Conservation (phyloP, 2,329 filamentous ascomycete species). For the Phyllosticta citriasiana region DNA sequence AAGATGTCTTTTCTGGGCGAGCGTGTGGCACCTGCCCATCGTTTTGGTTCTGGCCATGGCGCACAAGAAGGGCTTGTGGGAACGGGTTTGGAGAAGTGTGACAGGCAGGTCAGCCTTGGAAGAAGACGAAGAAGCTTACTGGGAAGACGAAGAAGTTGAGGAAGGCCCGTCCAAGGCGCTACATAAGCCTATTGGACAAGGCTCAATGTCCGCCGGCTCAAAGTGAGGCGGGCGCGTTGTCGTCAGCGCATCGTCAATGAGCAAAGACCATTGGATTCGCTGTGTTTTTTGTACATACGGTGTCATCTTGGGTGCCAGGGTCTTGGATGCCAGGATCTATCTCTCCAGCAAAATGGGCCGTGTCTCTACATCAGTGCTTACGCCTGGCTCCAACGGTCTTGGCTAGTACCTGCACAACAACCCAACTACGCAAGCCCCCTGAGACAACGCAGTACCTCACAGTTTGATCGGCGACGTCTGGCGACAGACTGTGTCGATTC, state of each 20-base stretch:
- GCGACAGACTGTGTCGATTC: neutral
- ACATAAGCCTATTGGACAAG: neutral
- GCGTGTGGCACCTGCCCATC: constrained; percentile 88
- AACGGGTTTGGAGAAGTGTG: constrained; percentile 63
- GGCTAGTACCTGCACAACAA: neutral
- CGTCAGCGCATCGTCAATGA: neutral
- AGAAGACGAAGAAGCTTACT: constrained; percentile 44
- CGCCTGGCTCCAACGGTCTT: neutral
- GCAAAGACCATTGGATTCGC: neutral
- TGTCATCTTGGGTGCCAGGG: neutral
- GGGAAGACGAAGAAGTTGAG: constrained; percentile 31
- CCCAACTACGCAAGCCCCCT: neutral
- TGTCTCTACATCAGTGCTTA: neutral
- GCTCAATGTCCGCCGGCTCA: neutral
- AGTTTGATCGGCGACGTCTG: neutral
- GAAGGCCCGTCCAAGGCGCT: neutral
- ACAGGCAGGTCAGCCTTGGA: constrained; percentile 50
- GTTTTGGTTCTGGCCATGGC: constrained; percentile 82
- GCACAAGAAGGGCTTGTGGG: constrained; percentile 90
- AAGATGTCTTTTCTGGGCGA: constrained; percentile 87
- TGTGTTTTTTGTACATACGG: neutral
- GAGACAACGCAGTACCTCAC: neutral
- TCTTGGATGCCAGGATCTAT: too few species aligned
- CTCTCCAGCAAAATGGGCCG: neutral
- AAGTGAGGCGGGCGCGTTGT: neutral